These are phyloP conservation scores for Cladosporium sp. DNA, from an alignment of 2,329 filamentous ascomycete species.

Conservation along the genomic window DNA sequence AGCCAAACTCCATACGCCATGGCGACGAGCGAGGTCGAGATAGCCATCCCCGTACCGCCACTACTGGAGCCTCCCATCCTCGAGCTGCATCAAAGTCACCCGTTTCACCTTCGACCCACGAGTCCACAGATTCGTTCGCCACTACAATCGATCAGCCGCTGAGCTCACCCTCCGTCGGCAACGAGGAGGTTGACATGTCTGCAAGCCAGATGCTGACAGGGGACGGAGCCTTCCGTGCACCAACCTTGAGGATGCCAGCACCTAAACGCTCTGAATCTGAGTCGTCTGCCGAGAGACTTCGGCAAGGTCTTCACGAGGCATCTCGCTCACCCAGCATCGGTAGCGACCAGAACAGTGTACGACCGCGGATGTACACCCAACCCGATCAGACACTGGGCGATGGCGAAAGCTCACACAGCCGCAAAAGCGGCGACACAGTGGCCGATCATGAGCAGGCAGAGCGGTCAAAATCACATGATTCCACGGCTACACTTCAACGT, in stretches of 20 bases:
- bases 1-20: slow-evolving; percentile 16
- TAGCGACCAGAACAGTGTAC: slow-evolving; percentile 23
- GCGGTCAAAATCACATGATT: slow-evolving; percentile 15
- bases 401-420: slow-evolving; percentile 3
- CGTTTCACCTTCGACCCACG: slow-evolving; percentile 49
- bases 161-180: slow-evolving; percentile 17
- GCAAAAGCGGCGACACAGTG: slow-evolving; percentile 3
- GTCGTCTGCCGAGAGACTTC: slow-evolving; percentile 22
- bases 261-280: slow-evolving; percentile 18
- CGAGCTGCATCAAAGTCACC: slow-evolving; percentile 47
- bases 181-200: slow-evolving; percentile 46
- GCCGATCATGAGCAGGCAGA: slow-evolving; percentile 3
- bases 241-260: slow-evolving; percentile 51
- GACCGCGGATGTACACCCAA: slow-evolving; percentile 26
- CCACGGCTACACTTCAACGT: background rate
- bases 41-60: slow-evolving; percentile 36
- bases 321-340: slow-evolving; percentile 28
- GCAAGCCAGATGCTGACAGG: slow-evolving; percentile 85
- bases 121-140: slow-evolving; percentile 68
- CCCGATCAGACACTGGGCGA: slow-evolving; percentile 18
- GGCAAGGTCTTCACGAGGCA: slow-evolving; percentile 33
- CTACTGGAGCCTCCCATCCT: slow-evolving; percentile 34
- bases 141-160: slow-evolving; percentile 27
- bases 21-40: slow-evolving; percentile 43
- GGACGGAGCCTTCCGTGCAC: slow-evolving; percentile 83